Evolutionary conservation across 73 alveolate species (phyloP).

Genomic region (Blepharisma japonicum): DNA sequence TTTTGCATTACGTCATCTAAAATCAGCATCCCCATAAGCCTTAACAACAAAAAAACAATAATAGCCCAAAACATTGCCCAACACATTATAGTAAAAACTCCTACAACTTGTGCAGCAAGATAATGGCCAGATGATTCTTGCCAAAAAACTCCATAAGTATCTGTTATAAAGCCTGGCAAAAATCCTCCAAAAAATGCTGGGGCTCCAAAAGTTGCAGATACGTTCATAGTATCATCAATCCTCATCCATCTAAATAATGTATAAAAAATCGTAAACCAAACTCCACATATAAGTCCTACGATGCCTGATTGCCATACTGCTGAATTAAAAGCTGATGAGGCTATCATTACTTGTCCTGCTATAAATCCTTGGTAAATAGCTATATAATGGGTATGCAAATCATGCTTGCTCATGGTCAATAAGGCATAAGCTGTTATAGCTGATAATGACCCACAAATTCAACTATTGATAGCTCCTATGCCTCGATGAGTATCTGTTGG

Average conservation of each 20-base stretch:
- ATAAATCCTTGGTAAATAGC: constrained; percentile 27
- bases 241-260: background rate
- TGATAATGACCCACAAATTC: constrained; percentile 18
- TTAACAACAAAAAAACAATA: background rate
- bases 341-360: constrained; percentile 5
- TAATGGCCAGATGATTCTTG: background rate
- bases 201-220: background rate
- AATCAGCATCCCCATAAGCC: background rate
- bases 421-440: background rate
- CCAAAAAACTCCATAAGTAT: constrained; percentile 21
- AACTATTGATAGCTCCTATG: background rate
- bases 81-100: background rate
- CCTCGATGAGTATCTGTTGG: background rate
- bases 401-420: background rate
- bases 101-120: constrained; percentile 6
- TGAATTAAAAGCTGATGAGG: background rate
- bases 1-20: background rate
- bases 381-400: background rate
- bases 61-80: constrained; percentile 31
- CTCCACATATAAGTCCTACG: constrained; percentile 16
- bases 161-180: constrained; percentile 12
- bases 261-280: background rate
- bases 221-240: background rate
- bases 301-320: background rate
- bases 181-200: constrained; percentile 19